Conservation (phyloP, 768 basidiomycete genomes). For the Cubamyces lactineus region DNA sequence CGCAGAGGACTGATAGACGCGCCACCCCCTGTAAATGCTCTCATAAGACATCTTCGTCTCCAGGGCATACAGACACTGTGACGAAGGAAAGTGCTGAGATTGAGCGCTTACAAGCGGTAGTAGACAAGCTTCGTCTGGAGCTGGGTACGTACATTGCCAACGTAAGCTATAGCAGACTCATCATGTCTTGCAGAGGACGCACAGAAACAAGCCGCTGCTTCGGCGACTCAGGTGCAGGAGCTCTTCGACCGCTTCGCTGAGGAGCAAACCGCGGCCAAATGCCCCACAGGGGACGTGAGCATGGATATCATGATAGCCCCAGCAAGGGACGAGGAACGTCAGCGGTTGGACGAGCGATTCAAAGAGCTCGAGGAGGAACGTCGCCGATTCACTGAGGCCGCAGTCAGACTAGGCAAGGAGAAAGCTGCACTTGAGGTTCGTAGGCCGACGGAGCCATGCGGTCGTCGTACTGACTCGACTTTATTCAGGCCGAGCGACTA, state of each 20-base stretch:
- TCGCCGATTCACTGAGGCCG: constrained; percentile 63
- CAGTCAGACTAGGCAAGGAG: constrained; percentile 65
- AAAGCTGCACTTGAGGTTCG: constrained; percentile 67
- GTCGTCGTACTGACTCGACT: not conserved
- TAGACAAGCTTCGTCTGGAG: constrained; percentile 56
- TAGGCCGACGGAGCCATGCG: not conserved
- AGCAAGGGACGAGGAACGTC: constrained; percentile 55
- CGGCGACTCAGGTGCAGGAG: constrained; percentile 42
- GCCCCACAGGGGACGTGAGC: constrained; percentile 46
- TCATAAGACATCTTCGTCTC: constrained; percentile 12
- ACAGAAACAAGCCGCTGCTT: constrained; percentile 44
- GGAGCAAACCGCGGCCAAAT: constrained; percentile 42
- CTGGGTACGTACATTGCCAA: constrained; percentile 48
- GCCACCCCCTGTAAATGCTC: not conserved
- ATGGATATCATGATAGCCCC: constrained; percentile 58
- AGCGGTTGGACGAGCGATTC: constrained; percentile 54
- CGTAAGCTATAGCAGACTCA: not conserved
- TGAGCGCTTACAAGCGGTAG: constrained; percentile 51
- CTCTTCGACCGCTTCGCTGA: constrained; percentile 58
- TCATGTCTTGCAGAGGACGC: constrained; percentile 43
- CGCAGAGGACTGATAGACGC: constrained; percentile 21
- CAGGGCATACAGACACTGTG: not conserved
- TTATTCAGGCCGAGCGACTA: constrained; percentile 58
- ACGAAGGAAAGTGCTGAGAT: constrained; percentile 40
- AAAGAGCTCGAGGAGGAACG: constrained; percentile 68